phyloP scores from a whole-genome alignment of 345 rosid genomes.

The Cardiospermum halicacabum region DNA sequence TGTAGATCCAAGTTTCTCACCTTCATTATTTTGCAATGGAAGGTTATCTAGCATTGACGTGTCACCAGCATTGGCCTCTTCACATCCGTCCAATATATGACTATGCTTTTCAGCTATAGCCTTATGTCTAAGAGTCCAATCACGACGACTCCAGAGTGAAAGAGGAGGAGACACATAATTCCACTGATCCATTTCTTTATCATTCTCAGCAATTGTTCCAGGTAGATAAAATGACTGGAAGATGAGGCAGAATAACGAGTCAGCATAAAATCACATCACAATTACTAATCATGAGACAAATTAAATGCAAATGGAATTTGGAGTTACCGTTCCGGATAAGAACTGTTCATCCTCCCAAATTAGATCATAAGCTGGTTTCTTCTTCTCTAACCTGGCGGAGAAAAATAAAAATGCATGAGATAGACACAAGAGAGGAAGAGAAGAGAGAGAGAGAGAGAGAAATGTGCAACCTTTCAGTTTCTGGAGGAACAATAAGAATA shows the following conservation, averaged over 20 bases:
- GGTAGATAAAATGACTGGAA: conserved; percentile 92
- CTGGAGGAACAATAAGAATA: conserved; percentile 84
- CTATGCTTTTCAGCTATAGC: conserved; percentile 52
- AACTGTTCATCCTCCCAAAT: conserved; percentile 66
- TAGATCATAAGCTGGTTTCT: conserved; percentile 57
- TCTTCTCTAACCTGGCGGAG: conserved; percentile 63
- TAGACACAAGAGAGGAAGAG: not conserved
- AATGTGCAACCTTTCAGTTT: conserved; percentile 63
- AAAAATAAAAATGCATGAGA: conserved; percentile 5
- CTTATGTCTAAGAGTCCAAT: conserved; percentile 55
- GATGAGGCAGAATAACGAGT: conserved; percentile 1
- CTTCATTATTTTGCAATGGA: conserved; percentile 26
- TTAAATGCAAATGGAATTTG: not conserved
- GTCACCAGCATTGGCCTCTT: conserved; percentile 13
- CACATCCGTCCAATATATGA: conserved; percentile 32
- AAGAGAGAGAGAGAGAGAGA: conserved; percentile 9
- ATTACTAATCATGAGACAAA: not conserved
- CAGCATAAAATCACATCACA: not conserved
- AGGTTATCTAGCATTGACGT: conserved; percentile 16
- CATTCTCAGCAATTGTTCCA: conserved; percentile 64
- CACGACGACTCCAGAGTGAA: conserved; percentile 85
- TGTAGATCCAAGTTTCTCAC: conserved; percentile 16
- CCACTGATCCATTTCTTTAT: conserved; percentile 79
- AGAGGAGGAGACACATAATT: conserved; percentile 60
- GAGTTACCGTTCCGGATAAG: conserved; percentile 73